Evolutionary conservation across 495 filamentous ascomycete species (phyloP), one percentile per base, ranked within the genome.

Genomic region (Penicillium herquei): DNA sequence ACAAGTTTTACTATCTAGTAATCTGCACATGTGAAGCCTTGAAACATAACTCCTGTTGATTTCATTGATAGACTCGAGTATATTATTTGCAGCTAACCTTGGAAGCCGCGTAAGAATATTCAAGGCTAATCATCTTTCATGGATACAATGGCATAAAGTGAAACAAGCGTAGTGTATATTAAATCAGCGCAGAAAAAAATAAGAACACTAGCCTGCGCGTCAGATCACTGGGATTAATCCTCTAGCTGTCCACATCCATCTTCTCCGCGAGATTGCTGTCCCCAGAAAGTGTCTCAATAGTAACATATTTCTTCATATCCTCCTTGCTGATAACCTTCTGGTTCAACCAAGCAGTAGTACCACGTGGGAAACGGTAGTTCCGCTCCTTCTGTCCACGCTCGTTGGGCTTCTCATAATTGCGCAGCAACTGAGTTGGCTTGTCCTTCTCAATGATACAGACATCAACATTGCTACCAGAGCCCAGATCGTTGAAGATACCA

Each of bases 401-500:
- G 70, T 99, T 99, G 46, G 95, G 95, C 70, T 78, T 91, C 72
- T 95, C 84, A 75, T 88, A 93, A 71, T 94, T 95, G 59, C 94
- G 84, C 79, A 92, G 79, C 71, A 99, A 71, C 58, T 89, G 89
- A 26, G 95, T 93, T 4, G 76, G 75, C 85, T 96, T 95, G 59
- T 97, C 91, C 61, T 82, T 77, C 52, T 92, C 94, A 62, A 99
- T 97, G 56, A 99, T 84, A 58, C 91, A 92, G 43, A 99, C 87
- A 70, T 99, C 95, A 43, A 99, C 95, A 70, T 99, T 99, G 66
- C 88, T 93, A 57, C 95, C 95, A 11, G 90, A 96, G 5, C 95
- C 95, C 70, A 99, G 73, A 77, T 99, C 95, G 77, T 99, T 99
- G 82, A 94, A 99, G 72, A 99, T 97, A 84, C 95, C 95, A 9